Conservation (phyloP, 257 asterid genomes). For the Fraxinus pennsylvanica region DNA sequence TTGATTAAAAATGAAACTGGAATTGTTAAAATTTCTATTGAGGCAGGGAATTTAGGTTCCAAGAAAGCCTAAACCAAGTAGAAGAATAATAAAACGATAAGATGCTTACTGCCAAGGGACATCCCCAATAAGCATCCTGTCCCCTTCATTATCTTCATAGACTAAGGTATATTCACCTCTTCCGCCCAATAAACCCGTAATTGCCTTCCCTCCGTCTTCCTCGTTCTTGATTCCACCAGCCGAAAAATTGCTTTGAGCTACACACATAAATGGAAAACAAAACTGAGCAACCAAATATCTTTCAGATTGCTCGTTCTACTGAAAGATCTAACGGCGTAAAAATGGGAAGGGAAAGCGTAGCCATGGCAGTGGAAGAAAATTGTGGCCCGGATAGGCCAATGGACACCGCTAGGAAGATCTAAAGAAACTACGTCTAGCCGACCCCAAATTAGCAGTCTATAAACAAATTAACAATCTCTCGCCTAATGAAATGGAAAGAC, state of each 20-base stretch:
- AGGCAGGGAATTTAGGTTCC: background rate
- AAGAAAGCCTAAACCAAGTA: constrained; percentile 16
- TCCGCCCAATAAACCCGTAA: constrained; percentile 71
- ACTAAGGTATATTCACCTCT: constrained; percentile 92
- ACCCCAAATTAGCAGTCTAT: too few relatives aligned
- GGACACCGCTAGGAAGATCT: too few relatives aligned
- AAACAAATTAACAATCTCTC: too few relatives aligned
- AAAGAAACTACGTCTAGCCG: too few relatives aligned
- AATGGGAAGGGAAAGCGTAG: too few relatives aligned
- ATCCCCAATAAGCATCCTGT: constrained; percentile 96
- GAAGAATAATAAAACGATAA: constrained; percentile 16
- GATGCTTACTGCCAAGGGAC: constrained; percentile 97
- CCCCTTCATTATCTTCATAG: constrained; percentile 98
- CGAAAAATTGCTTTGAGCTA: constrained; percentile 61
- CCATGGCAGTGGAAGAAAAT: too few relatives aligned
- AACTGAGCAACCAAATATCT: background rate
- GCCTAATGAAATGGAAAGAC: background rate
- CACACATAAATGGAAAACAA: background rate
- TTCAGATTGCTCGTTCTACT: background rate
- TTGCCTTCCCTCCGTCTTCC: constrained; percentile 42
- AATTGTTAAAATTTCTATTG: background rate
- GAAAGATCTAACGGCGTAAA: too few relatives aligned
- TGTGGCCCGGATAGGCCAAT: too few relatives aligned
- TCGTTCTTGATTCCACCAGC: constrained; percentile 41
- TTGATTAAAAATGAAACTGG: too few relatives aligned